A percentile compares a stretch with the other conserved stretches of the same genome.
phyloP scores from a whole-genome alignment of 345 rosid species.

The Anacardium occidentale region DNA sequence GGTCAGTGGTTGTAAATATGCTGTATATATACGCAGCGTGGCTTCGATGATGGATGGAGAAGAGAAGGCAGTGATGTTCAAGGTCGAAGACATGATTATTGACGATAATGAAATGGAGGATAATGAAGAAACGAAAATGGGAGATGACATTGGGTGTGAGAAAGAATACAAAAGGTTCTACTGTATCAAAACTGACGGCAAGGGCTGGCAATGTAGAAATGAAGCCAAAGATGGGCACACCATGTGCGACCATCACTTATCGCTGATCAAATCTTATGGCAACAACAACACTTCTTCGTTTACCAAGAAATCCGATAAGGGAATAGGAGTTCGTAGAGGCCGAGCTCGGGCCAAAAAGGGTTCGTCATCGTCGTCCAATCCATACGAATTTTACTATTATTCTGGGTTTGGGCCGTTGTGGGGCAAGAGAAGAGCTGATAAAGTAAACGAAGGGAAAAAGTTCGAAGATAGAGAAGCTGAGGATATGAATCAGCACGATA shows the following conservation, averaged over 20 bases:
- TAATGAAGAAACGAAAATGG: conserved; percentile 17
- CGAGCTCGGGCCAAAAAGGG: conserved; percentile 44
- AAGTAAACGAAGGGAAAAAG: conserved; percentile 16
- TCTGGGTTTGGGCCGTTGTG: conserved; percentile 92
- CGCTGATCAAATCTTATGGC: conserved; percentile 32
- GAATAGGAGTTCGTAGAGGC: conserved; percentile 31
- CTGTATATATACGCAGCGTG: conserved; percentile 33
- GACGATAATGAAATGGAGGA: conserved; percentile 28
- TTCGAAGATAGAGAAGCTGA: conserved; percentile 7
- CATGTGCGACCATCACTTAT: conserved; percentile 28
- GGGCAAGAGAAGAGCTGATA: conserved; percentile 63
- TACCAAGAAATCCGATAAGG: conserved; percentile 20
- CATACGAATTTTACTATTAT: conserved; percentile 81
- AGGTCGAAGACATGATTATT: conserved; percentile 33
- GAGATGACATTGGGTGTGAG: conserved; percentile 10
- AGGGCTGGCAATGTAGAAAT: conserved; percentile 33
- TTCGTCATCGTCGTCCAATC: conserved; percentile 40
- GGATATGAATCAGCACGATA: conserved; percentile 8
- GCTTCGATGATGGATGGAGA: conserved; percentile 42
- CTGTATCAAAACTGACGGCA: conserved; percentile 35
- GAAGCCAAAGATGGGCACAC: conserved; percentile 25
- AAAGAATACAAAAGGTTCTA: conserved; percentile 12
- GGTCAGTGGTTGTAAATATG: conserved; percentile 24
- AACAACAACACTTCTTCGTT: conserved; percentile 5
- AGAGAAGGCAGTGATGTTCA: conserved; percentile 27